Base-by-base conservation (phyloP, 441 rosid genomes). In the Kokia cookei region DNA sequence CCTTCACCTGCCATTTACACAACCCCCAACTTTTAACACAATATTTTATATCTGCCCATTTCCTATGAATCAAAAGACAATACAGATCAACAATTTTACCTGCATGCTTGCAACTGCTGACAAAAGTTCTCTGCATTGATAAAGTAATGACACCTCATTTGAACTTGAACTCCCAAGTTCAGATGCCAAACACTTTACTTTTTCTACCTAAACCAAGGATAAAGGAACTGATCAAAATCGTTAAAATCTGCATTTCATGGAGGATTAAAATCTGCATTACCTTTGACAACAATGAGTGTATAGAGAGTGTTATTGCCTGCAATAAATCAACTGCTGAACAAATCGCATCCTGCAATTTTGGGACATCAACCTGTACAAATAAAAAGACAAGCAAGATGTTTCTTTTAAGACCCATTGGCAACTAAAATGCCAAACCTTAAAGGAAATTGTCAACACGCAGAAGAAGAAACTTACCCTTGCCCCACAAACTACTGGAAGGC, bases 261-360 rank as follows among this genome's bases (percentile, higher is more conserved):
- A 15, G 55, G 17, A 50, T 50, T 6, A 50, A 19, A 19, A 19
- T 19, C 22, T 19, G 60, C 19, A 50, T 77, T 72, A 92, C 99
- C 96, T 93, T 89, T 58, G 93, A 79, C 26, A 82, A 75, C 77
- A 91, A 77, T 75, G 82, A 72, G 81, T 88, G 80, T 75, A 93
- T 82, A 43, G 99, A 91, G 76, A 92, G 85, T 27, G 87, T 86
- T 94, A 93, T 89, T 65, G 96, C 90, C 74, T 91, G 98, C 97
- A 95, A 89, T 45, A 93, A 92, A 79, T 93, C 93, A 80, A 87
- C 89, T 12, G 93, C 99, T 35, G 96, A 95, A 79, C 82, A 84
- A 81, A 95, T 81, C 27, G 97, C 98, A 76, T 90, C 88, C 75
- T 90, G 88, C 59, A 93, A 82, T 64, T 86, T 88, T 60, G 84